Evolutionary conservation across 306 rosid genomes (phyloP), one percentile per base, ranked within the genome.

Genomic region (Urtica urens): DNA sequence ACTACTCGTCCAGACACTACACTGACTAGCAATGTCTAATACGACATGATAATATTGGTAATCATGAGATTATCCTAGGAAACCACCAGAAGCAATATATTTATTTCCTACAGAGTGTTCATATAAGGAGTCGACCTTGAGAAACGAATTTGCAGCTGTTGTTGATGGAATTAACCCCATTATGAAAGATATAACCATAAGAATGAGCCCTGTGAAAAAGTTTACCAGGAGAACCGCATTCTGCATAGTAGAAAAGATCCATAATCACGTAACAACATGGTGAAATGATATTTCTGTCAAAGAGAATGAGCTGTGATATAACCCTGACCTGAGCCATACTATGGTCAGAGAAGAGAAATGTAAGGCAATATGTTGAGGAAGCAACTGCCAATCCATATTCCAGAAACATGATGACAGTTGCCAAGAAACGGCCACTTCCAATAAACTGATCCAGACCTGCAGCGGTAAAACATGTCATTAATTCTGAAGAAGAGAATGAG

Each of bases 381-480:
- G 97, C 94, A 53, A 71, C 68, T 46, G 95, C 90, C n/a, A 84
- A 66, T 49, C 97, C 97, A 63, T 90, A 84, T 61, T 76, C 92
- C 73, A 84, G 64, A 55, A 84, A 76, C 82, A 90, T 56, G 63
- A 81, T 20, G 46, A 75, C 62, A 3, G 92, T 90, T 22, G 83
- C 79, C 56, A 75, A 57, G 64, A 90, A 60, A 59, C 87, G 75
- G 50, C 79, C 80, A 14, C 65, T 75, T 68, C 95, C 97, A 64
- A 90, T 78, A 76, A 90, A 90, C 59, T 84, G 97, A 58, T 81
- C 95, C 72, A 90, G 55, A 72, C 97, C 97, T 84, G 65, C 25
- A 65, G 10, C 49, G 49, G 52, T 37, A 51, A 47, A 19, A 60
- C 41, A 4, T 13, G 17, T 28, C 18, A 5, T n/a, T 38, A 25